phyloP scores from a whole-genome alignment of 176 grass and related monocot genomes.

The Pontederia paniculata region DNA sequence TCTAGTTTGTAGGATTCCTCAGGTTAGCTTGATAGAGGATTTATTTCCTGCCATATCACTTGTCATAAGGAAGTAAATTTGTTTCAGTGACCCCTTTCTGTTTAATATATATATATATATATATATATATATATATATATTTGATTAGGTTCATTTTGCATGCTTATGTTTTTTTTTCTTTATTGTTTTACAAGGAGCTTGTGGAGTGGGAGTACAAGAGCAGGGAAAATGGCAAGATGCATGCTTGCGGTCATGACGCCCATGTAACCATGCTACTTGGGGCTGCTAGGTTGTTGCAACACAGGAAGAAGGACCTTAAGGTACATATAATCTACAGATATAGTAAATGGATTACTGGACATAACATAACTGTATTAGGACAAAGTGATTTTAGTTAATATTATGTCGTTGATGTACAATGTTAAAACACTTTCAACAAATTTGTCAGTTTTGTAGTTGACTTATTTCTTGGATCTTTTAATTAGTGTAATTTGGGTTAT shows the following conservation, averaged over 20 bases:
- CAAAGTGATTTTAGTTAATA: not conserved
- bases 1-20: too few species aligned
- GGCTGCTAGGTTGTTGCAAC: slow-evolving; percentile 54
- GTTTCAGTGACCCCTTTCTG: too few species aligned
- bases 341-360: too few species aligned
- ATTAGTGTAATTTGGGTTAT: too few species aligned
- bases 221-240: slow-evolving; percentile 70
- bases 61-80: too few species aligned
- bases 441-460: too few species aligned
- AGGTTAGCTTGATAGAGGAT: too few species aligned
- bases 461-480: too few species aligned
- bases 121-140: not conserved
- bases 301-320: slow-evolving; percentile 29
- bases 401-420: too few species aligned
- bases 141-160: not conserved
- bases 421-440: too few species aligned
- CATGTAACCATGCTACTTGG: slow-evolving; percentile 70
- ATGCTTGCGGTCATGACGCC: slow-evolving; percentile 72
- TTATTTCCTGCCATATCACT: too few species aligned
- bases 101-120: too few species aligned
- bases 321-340: slow-evolving; percentile 12
- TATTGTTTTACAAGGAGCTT: slow-evolving; percentile 30
- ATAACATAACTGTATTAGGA: not conserved
- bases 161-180: not conserved
- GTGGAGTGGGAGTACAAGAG: slow-evolving; percentile 72